phyloP scores from a whole-genome alignment of 306 rosid species.

The Vigna nakashimae region DNA sequence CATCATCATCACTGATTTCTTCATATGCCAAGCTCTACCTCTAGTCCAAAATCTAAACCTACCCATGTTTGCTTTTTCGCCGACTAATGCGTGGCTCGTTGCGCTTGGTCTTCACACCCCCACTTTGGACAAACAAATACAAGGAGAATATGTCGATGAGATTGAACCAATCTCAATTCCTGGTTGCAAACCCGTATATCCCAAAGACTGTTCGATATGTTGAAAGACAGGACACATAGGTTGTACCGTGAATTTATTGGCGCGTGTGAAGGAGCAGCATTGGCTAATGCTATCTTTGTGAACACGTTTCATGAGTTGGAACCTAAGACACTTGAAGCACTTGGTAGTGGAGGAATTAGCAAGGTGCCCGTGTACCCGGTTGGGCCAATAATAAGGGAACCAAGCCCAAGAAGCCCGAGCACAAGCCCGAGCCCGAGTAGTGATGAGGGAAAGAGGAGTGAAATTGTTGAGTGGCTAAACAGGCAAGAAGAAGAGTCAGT shows the following conservation, averaged over 20 bases:
- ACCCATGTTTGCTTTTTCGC: background rate
- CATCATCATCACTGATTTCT: background rate
- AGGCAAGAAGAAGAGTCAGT: constrained; percentile 33
- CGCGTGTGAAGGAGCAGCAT: background rate
- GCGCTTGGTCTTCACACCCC: background rate
- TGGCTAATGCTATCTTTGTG: constrained; percentile 14
- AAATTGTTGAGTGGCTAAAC: constrained; percentile 29
- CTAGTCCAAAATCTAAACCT: background rate
- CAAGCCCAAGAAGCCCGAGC: background rate
- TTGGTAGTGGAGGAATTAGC: background rate
- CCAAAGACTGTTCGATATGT: background rate
- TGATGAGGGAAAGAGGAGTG: background rate
- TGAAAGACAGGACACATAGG: background rate
- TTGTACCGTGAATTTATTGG: constrained; percentile 2
- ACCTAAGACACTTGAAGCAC: constrained; percentile 23
- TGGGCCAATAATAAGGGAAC: constrained; percentile 31
- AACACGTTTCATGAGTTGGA: constrained; percentile 32
- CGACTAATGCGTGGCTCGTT: constrained; percentile 15
- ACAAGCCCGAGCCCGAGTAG: background rate
- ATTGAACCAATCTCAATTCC: background rate
- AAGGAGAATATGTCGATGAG: constrained; percentile 1
- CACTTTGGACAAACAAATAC: background rate
- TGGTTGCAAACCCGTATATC: constrained; percentile 13
- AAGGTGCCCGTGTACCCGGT: constrained; percentile 23
- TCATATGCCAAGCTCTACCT: background rate